These are phyloP conservation scores for Borealophlyctis nickersoniae DNA, from an alignment of 192 early-diverging fungal species.

Conservation along the genomic window DNA sequence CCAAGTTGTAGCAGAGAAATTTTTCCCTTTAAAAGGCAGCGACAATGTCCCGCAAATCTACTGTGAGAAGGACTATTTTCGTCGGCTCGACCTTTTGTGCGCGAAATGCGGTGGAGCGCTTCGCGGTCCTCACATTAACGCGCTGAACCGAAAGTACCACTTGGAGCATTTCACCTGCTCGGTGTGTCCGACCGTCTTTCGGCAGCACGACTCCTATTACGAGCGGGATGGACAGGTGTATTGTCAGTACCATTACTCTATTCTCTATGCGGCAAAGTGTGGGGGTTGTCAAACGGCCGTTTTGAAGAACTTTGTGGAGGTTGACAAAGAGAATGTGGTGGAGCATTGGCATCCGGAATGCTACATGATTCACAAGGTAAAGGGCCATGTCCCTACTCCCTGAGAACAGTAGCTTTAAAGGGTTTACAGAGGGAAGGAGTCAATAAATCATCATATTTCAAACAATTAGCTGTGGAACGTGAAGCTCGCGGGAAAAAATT, in stretches of 20 bases:
- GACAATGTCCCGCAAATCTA: conserved; percentile 62
- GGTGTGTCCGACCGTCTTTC: conserved; percentile 87
- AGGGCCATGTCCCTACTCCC: too few relatives aligned
- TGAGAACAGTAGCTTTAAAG: too few relatives aligned
- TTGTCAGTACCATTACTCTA: conserved; percentile 94
- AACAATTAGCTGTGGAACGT: conserved; percentile 51
- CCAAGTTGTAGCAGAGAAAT: conserved; percentile 76
- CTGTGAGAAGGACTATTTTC: conserved; percentile 90
- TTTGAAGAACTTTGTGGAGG: conserved; percentile 95
- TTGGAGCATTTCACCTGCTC: conserved; percentile 97
- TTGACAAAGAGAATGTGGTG: conserved; percentile 61
- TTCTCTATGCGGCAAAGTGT: conserved; percentile 84
- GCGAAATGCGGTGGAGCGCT: conserved; percentile 84
- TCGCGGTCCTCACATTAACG: conserved; percentile 87
- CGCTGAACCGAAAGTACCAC: conserved; percentile 91
- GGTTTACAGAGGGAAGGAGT: too few relatives aligned
- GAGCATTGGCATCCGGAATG: conserved; percentile 99
- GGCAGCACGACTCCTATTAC: conserved; percentile 93
- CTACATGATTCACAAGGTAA: conserved; percentile 98
- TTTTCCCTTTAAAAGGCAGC: conserved; percentile 67
- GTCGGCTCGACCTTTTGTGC: conserved; percentile 76
- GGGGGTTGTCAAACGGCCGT: conserved; percentile 95
- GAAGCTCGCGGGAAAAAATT: conserved; percentile 17
- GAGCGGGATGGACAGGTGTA: conserved; percentile 90
- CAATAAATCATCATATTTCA: not conserved